Evolutionary conservation across 1,284 basidiomycete species (phyloP).

Genomic region (Microbotryum saponariae): DNA sequence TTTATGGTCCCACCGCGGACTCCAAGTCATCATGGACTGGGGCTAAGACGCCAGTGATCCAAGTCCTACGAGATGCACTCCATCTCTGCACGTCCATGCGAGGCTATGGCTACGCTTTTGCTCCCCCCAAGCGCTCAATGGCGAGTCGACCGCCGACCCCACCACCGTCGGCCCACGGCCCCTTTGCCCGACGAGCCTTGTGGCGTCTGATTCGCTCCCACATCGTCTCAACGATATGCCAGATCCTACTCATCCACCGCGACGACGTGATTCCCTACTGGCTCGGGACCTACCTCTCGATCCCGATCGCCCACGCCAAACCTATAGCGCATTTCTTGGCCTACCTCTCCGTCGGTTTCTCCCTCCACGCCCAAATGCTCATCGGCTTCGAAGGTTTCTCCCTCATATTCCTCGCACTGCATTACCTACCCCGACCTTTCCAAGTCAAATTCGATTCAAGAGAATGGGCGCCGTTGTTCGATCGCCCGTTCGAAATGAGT

Average conservation of each 20-base stretch:
- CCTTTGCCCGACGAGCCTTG: background rate
- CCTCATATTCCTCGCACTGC: constrained; percentile 1
- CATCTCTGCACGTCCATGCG: constrained; percentile 19
- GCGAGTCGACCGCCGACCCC: too few relatives aligned
- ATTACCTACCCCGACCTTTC: background rate
- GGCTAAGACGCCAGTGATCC: constrained; percentile 4
- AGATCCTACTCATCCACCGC: constrained; percentile 13
- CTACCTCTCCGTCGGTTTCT: constrained; percentile 17
- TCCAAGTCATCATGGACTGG: background rate
- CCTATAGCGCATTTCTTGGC: background rate
- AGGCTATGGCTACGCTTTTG: constrained; percentile 18
- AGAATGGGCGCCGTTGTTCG: constrained; percentile 20
- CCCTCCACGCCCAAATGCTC: constrained; percentile 21
- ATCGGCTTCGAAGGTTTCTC: constrained; percentile 14
- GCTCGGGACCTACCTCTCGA: constrained; percentile 3
- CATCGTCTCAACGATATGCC: constrained; percentile 5
- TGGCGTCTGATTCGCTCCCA: background rate
- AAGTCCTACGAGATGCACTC: constrained; percentile 10
- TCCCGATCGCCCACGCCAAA: background rate
- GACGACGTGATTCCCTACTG: constrained; percentile 3
- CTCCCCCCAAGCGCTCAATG: constrained; percentile 1
- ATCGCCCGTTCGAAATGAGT: constrained; percentile 11
- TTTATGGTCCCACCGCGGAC: background rate
- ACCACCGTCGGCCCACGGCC: too few relatives aligned
- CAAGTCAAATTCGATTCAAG: constrained; percentile 12